These are phyloP conservation scores for Citrus mangshanensis DNA, from an alignment of 345 rosid species.

Conservation along the genomic window DNA sequence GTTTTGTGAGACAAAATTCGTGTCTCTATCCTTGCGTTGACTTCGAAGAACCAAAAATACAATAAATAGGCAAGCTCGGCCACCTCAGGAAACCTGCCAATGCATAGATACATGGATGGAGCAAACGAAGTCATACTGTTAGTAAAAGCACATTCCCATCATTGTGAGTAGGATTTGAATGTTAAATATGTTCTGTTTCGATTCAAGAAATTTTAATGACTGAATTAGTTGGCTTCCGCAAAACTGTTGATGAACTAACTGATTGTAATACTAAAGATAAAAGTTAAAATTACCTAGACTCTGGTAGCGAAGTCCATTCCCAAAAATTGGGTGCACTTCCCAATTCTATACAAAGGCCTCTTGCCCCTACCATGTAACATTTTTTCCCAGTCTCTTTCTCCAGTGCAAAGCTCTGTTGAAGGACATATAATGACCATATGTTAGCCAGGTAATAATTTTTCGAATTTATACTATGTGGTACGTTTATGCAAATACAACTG, in stretches of 20 bases:
- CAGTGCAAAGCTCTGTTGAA: constrained; percentile 2
- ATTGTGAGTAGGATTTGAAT: background rate
- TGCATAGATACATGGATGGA: too few species aligned
- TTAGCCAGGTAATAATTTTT: too few species aligned
- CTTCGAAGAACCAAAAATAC: constrained; percentile 5
- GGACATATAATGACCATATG: too few species aligned
- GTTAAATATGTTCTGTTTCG: too few species aligned
- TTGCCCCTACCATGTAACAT: constrained; percentile 9
- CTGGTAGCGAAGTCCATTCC: constrained; percentile 17
- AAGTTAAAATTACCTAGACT: constrained; percentile 20
- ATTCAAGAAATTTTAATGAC: too few species aligned
- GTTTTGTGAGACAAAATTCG: background rate
- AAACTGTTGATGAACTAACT: background rate
- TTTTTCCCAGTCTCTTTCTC: constrained; percentile 22
- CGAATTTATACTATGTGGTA: too few species aligned
- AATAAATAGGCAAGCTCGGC: constrained; percentile 13
- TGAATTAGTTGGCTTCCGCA: too few species aligned
- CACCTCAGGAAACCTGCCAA: constrained; percentile 26
- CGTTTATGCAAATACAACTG: too few species aligned
- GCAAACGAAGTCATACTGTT: background rate
- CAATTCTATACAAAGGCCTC: constrained; percentile 29
- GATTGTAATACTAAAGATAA: background rate
- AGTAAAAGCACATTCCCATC: background rate
- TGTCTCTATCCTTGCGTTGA: constrained; percentile 18
- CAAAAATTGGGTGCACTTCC: constrained; percentile 24